Evolutionary conservation across 768 basidiomycete genomes (phyloP).

Genomic region (Mycena rebaudengoi): DNA sequence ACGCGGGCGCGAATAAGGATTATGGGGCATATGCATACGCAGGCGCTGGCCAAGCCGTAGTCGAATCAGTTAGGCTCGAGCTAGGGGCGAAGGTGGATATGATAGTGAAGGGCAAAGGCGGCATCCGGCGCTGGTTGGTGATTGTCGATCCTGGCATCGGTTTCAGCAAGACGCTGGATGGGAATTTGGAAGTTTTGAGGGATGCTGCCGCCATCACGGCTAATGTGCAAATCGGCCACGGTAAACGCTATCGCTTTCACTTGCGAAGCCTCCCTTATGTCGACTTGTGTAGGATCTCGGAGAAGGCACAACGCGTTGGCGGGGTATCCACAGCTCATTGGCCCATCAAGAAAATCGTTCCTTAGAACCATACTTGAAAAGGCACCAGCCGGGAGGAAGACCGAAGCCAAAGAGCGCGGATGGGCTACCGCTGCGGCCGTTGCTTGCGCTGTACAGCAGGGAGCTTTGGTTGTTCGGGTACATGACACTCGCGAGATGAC

Average conservation of each 20-base stretch:
- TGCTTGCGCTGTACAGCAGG: slow-evolving; percentile 77
- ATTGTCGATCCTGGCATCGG: slow-evolving; percentile 93
- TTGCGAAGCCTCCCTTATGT: not conserved
- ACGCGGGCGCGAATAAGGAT: slow-evolving; percentile 79
- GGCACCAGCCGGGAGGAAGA: slow-evolving; percentile 58
- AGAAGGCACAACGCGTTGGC: slow-evolving; percentile 44
- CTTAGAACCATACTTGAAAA: slow-evolving; percentile 70
- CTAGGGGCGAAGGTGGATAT: slow-evolving; percentile 72
- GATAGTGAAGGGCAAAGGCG: slow-evolving; percentile 72
- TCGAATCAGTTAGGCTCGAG: slow-evolving; percentile 76
- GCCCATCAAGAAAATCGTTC: slow-evolving; percentile 86
- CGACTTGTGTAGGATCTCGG: slow-evolving; percentile 19
- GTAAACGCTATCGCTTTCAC: slow-evolving; percentile 26
- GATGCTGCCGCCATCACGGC: slow-evolving; percentile 55
- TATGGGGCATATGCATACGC: slow-evolving; percentile 57
- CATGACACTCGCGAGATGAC: slow-evolving; percentile 80
- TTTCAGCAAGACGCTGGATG: slow-evolving; percentile 87
- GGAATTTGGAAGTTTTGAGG: slow-evolving; percentile 75
- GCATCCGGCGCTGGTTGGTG: slow-evolving; percentile 87
- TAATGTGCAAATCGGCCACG: slow-evolving; percentile 42
- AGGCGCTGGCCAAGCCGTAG: slow-evolving; percentile 50
- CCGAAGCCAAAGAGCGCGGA: slow-evolving; percentile 69
- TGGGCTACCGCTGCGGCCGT: slow-evolving; percentile 86
- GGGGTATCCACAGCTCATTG: slow-evolving; percentile 76
- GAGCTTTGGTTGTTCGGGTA: slow-evolving; percentile 77